Percentiles rank a stretch among this genome's conserved stretches.
phyloP scores from a whole-genome alignment of 2,329 filamentous ascomycete genomes.

The Hypoxylon rubiginosum region DNA sequence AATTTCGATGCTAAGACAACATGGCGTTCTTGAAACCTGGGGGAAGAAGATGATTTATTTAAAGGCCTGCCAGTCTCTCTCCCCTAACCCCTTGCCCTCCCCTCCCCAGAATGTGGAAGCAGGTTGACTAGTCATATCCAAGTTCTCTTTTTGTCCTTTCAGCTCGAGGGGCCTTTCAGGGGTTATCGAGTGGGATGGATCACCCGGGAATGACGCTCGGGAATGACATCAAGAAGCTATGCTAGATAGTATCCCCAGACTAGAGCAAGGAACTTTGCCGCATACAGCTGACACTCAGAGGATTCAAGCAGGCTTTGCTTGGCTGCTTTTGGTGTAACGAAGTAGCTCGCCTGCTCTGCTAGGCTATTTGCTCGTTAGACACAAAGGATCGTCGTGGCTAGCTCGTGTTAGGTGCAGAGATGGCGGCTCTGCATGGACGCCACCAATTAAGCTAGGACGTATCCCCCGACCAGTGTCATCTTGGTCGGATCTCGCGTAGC shows the following conservation, averaged over 20 bases:
- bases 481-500: conserved; percentile 4
- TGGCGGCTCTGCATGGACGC: conserved; percentile 24
- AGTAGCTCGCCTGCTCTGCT: conserved; percentile 1
- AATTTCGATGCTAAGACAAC: conserved; percentile 1
- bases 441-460: conserved; percentile 20
- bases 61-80: neutral
- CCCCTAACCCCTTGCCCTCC: conserved; percentile 11
- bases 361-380: conserved; percentile 8
- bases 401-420: conserved; percentile 23
- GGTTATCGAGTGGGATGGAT: conserved; percentile 5
- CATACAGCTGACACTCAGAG: conserved; percentile 11
- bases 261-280: conserved; percentile 1
- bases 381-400: conserved; percentile 18
- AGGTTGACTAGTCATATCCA: conserved; percentile 25
- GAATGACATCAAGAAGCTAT: too few relatives aligned
- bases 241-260: neutral
- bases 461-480: conserved; percentile 1
- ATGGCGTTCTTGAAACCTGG: conserved; percentile 1
- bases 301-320: neutral
- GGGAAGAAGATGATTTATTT: neutral
- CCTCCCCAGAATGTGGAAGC: conserved; percentile 4
- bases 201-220: conserved; percentile 18
- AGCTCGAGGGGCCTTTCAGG: conserved; percentile 17
- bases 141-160: conserved; percentile 15
- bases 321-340: conserved; percentile 11